phyloP scores from a whole-genome alignment of 176 grass and related monocot species.

The Aegilops speltoides region DNA sequence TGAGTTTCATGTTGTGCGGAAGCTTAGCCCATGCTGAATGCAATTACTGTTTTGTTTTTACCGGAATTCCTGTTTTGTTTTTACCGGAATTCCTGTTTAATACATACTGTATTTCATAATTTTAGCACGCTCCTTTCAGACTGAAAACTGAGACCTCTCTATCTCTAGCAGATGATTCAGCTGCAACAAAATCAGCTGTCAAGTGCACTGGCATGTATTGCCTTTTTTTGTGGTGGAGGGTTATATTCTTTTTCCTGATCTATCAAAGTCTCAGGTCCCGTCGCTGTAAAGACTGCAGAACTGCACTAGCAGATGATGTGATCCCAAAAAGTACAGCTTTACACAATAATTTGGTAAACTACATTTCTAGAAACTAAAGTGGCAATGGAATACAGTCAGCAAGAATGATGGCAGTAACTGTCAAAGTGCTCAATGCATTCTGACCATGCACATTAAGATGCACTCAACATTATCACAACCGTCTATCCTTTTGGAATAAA shows the following conservation, averaged over 20 bases:
- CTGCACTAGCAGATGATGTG: conserved; percentile 20
- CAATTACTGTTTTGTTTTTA: neutral
- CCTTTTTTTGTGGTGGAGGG: neutral
- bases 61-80: neutral
- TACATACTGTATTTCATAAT: neutral
- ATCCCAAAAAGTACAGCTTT: conserved; percentile 23
- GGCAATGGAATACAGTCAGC: conserved; percentile 1
- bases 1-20: neutral
- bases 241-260: neutral
- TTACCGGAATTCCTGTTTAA: neutral
- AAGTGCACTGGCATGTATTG: neutral
- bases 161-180: neutral
- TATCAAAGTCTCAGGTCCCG: neutral
- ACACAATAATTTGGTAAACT: conserved; percentile 6
- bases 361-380: conserved; percentile 38
- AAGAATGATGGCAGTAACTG: neutral
- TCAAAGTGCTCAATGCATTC: conserved; percentile 21
- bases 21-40: neutral
- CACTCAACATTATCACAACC: neutral
- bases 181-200: neutral
- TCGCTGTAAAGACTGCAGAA: neutral
- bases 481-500: conserved; percentile 5
- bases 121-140: neutral
- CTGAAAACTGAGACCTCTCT: neutral
- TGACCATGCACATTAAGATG: conserved; percentile 24